Evolutionary conservation across 1,139 yeast genomes (phyloP).

Genomic region (Debaryomycetaceae sp.): DNA sequence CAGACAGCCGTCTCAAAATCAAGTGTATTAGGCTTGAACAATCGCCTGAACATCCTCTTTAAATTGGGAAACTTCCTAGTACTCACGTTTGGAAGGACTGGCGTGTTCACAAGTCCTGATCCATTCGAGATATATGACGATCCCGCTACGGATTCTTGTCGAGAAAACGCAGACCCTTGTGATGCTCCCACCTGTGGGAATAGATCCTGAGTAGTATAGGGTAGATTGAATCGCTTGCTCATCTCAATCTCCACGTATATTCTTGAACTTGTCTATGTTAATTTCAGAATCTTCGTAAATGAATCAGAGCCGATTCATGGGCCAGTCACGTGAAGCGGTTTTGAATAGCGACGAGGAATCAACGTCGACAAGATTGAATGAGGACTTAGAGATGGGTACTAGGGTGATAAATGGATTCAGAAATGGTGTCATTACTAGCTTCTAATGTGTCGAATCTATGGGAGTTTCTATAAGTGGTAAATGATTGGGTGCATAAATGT

Average conservation of each 20-base stretch:
- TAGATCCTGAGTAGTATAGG: slow-evolving; percentile 38
- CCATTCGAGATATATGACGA: slow-evolving; percentile 21
- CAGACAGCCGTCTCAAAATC: slow-evolving; percentile 92
- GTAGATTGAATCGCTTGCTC: slow-evolving; percentile 32
- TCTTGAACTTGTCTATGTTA: background rate
- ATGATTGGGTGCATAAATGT: background rate
- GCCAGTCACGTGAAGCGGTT: background rate
- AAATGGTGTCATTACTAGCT: too few relatives aligned
- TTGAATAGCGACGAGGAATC: too few relatives aligned
- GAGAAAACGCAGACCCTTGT: slow-evolving; percentile 12
- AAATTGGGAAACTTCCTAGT: slow-evolving; percentile 12
- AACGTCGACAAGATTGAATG: too few relatives aligned
- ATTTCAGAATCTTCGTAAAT: background rate
- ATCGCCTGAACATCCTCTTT: slow-evolving; percentile 31
- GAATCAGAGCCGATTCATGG: background rate
- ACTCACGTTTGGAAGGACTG: slow-evolving; percentile 1
- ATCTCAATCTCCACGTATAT: slow-evolving; percentile 8
- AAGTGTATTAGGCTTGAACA: slow-evolving; percentile 74
- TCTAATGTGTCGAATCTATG: too few relatives aligned
- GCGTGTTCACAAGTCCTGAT: slow-evolving; percentile 10
- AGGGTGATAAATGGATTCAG: too few relatives aligned
- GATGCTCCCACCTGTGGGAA: slow-evolving; percentile 25
- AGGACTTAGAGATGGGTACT: too few relatives aligned
- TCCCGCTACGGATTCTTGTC: slow-evolving; percentile 18
- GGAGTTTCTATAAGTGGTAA: background rate